Conservation (phyloP, 2,329 filamentous ascomycete genomes). For the Fusarium tupiense region DNA sequence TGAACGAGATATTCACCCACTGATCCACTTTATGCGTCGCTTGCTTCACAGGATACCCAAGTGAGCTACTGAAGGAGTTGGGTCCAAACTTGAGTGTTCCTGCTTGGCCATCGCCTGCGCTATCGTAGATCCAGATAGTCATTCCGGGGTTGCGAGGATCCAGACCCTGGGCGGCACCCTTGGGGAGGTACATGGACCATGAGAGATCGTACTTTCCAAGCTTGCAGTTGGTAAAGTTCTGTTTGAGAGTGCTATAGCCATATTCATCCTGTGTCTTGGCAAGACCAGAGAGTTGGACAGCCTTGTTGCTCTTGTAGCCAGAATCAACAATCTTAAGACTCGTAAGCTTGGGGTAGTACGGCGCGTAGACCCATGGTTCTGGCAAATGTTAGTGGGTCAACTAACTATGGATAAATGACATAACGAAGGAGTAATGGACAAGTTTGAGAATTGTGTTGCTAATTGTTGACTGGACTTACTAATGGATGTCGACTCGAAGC, state of each 20-base stretch:
- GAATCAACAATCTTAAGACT: not conserved
- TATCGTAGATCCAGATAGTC: not conserved
- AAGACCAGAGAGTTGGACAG: not conserved
- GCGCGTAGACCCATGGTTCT: not conserved
- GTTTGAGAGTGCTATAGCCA: not conserved
- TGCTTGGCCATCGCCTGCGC: not conserved
- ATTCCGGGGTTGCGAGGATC: not conserved
- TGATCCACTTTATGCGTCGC: not conserved
- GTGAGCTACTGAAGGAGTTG: not conserved
- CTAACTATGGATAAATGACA: rapidly evolving
- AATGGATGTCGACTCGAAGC: not conserved
- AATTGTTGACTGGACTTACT: not conserved
- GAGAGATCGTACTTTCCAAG: not conserved
- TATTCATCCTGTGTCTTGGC: not conserved
- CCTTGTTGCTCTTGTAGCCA: not conserved
- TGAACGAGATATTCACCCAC: not conserved
- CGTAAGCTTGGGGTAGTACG: not conserved
- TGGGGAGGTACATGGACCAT: not conserved
- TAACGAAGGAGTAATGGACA: rapidly evolving
- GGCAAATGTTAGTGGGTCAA: not conserved
- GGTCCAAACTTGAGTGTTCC: not conserved
- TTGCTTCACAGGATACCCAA: not conserved
- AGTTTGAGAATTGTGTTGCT: rapidly evolving
- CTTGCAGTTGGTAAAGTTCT: not conserved
- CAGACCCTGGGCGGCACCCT: not conserved